Evolutionary conservation across 2,329 filamentous ascomycete genomes (phyloP), one percentile per base, ranked within the genome.

Genomic region (Tympanopsis confertula): DNA sequence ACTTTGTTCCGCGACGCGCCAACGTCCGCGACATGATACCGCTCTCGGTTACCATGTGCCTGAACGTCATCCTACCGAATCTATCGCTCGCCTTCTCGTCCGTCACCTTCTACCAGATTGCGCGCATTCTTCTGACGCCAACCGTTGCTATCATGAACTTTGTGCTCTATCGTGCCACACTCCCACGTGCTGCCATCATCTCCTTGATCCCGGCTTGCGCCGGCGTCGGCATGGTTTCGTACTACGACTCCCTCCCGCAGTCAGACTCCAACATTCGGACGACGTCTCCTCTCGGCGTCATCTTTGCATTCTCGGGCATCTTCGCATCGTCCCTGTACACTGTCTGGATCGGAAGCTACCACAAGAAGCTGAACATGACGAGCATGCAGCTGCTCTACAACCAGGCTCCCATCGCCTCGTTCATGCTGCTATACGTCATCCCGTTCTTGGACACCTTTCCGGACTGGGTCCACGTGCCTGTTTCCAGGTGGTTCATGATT

Each of bases 381-480:
- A 81, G 75, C 55, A 78, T 80, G 69, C 79, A 83, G 58, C 59
- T 84, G 20, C 64, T 84, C 10, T 74, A 74, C 57, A 82, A 80
- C 54, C 78, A 82, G 55, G 74, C 78, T 2, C 76, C 78, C 2
- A 59, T 80, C 2, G 73, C 75, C 17, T 69, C 71, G 2, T 65
- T 78, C 42, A 54, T 82, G 44, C 65, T 83, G 38, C 65, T 82
- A 19, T 81, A 80, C 47, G 67, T 71, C 24, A 78, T 82, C 42
- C 78, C 77, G 0, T 79, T 81, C 47, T 60, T 74, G 15, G 79
- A 84, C 47, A 70, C 65, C 13, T 73, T 80, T 47, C 76, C 78
- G 3, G 61, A 62, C 10, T 75, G 71, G 67, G 56, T 51, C 12
- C 60, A 66, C 20, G 66, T 78, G 2, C 61, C 64, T 3, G 41